These are phyloP conservation scores for Fusarium graminum DNA, from an alignment of 2,329 filamentous ascomycete species.

Conservation along the genomic window DNA sequence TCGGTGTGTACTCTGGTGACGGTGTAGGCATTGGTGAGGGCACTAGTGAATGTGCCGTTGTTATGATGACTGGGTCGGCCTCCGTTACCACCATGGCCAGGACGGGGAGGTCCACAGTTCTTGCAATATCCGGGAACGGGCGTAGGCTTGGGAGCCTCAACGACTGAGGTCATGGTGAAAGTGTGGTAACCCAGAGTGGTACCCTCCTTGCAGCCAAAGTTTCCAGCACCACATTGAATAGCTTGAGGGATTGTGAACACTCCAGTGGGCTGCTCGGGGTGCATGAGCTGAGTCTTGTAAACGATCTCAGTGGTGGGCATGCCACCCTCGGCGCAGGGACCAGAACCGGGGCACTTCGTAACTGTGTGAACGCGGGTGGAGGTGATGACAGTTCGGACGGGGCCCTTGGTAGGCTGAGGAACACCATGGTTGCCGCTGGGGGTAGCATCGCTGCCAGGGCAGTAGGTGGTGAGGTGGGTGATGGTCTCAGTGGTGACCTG, in stretches of 20 bases:
- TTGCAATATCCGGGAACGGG: slow-evolving; percentile 48
- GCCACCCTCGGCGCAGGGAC: slow-evolving; percentile 40
- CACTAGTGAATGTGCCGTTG: slow-evolving; percentile 13
- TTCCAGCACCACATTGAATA: slow-evolving; percentile 47
- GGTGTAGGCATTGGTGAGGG: neutral
- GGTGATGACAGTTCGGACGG: slow-evolving; percentile 60
- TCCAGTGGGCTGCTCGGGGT: slow-evolving; percentile 47
- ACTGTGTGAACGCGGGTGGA: slow-evolving; percentile 68
- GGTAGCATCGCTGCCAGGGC: slow-evolving; percentile 47
- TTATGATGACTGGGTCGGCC: neutral
- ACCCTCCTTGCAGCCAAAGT: slow-evolving; percentile 48
- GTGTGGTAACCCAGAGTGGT: slow-evolving; percentile 43
- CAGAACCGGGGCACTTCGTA: slow-evolving; percentile 68
- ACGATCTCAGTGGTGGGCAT: slow-evolving; percentile 44
- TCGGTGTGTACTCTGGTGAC: slow-evolving; percentile 4
- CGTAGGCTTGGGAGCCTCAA: slow-evolving; percentile 44
- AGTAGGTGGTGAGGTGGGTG: slow-evolving; percentile 54
- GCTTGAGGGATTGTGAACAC: slow-evolving; percentile 50
- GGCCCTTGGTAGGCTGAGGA: slow-evolving; percentile 26
- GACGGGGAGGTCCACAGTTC: slow-evolving; percentile 39
- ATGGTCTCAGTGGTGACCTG: slow-evolving; percentile 49
- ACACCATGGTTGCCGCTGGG: slow-evolving; percentile 3
- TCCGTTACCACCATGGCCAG: neutral
- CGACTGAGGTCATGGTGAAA: slow-evolving; percentile 48
- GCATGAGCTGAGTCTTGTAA: slow-evolving; percentile 39